Conservation (phyloP, 2,329 filamentous ascomycete genomes). For the Samsoniella hepiali region DNA sequence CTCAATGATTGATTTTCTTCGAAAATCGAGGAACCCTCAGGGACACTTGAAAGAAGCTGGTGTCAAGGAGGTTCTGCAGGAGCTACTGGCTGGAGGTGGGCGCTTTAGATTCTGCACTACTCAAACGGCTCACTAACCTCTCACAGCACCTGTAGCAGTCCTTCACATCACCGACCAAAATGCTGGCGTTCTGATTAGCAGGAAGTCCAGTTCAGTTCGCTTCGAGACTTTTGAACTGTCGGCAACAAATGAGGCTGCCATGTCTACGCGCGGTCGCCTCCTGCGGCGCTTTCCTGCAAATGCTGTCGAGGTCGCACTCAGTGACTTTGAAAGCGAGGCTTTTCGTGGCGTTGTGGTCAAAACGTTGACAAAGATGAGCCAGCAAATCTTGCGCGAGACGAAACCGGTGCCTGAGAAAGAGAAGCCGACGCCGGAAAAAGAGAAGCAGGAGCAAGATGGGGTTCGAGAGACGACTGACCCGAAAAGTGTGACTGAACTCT, state of each 20-base stretch:
- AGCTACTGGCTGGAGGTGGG: not conserved
- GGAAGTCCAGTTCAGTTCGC: not conserved
- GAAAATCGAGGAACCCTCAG: not conserved
- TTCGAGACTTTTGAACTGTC: not conserved
- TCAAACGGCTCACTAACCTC: no score
- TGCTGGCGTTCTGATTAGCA: not conserved
- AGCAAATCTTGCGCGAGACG: not conserved
- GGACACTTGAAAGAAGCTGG: not conserved
- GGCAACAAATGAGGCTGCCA: not conserved
- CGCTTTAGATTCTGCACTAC: no score
- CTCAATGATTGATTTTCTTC: not conserved
- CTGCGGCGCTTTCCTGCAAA: not conserved
- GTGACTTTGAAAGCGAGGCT: not conserved
- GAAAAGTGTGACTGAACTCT: not conserved
- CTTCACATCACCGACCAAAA: not conserved
- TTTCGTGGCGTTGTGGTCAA: not conserved
- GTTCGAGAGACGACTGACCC: not conserved
- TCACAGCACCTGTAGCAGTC: not conserved
- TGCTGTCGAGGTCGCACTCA: not conserved
- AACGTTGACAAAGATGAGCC: conserved; percentile 1
- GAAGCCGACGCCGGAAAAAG: not conserved
- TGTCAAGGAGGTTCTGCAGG: not conserved
- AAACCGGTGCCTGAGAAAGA: not conserved
- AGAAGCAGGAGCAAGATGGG: not conserved
- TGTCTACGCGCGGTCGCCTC: not conserved